Evolutionary conservation across 768 basidiomycete species (phyloP), one percentile per base, ranked within the genome.

Genomic region (Lactifluus echinatus): DNA sequence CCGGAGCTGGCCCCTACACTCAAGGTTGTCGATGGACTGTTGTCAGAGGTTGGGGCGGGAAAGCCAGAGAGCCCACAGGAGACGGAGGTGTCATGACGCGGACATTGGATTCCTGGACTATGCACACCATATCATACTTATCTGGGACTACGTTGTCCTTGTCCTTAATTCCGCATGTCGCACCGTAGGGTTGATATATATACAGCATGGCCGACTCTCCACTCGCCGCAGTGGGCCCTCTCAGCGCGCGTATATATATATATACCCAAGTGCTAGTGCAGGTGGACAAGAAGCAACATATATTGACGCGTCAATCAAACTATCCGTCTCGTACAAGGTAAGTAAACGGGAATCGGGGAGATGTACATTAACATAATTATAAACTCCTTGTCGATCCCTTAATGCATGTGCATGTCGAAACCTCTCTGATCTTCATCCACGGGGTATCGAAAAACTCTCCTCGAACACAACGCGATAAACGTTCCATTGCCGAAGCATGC

Each of bases 1-100:
- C 61, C 71, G n/a, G 82, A 82, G 56, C 70, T 78, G 19, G 66
- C 68, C 5, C 65, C 76, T 0, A 78, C 77, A 8, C 74, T 79
- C 14, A 68, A 71, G 33, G 72, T 66, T 36, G 64, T 63, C 14
- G 66, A 69, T 40, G 69, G 71, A 4, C 72, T 73, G 6, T 63
- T 74, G 17, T 71, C 67, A n/a, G 75, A 71, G 19, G 74, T 72
- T 28, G 73, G 74, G 2, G 71, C 65, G 7, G 75, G 75, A 33
- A 75, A 79, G 64, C 64, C 77, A 31, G 79, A 77, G 60, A 73
- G 53, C 23, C 71, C 71, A 21, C 64, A 69, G 56, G 74, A 73
- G 59, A 69, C 69, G 55, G 68, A 61, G 39, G 57, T 44, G 23
- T 60, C 52, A 46, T 61, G 51, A 61, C 26, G 33, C 39, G 34